Base-by-base conservation (phyloP, 2,329 filamentous ascomycete species). In the Epichloe glyceriae region DNA sequence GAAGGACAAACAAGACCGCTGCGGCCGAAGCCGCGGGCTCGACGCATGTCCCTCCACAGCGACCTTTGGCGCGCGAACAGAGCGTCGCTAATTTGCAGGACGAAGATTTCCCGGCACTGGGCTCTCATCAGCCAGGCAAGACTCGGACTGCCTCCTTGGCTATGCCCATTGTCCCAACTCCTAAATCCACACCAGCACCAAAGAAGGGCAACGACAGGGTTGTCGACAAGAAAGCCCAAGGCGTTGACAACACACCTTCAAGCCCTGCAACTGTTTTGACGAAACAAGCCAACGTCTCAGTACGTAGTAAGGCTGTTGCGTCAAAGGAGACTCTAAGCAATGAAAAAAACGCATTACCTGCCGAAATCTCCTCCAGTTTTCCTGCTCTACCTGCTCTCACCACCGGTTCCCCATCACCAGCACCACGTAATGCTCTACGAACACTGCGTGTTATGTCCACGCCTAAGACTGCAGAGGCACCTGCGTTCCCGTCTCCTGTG, bases 41-140 rank as follows among this genome's bases (percentile, higher is more conserved):
- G 5, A 74, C 72, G 57, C 68, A 73, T 30, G 71, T 71, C 35
- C 66, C 69, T 2, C 59, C 69, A 1, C 67, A 68, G 56, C 68
- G 70, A n/a, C 55, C 57, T 33, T 30, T 54, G 4, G 56, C 55
- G 47, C 56, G 59, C 44, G 43, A 46, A 30, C 47, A 40, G n/a
- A 39, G 43, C 11, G 42, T 49, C 5, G 34, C 47, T 8, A 34
- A 74, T 33, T 62, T 82, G 43, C 73, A 80, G 53, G 76, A 81
- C 22, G 79, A 83, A 57, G 80, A 84, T 56, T 84, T 83, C 57
- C 81, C 81, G 11, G 74, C 78, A 3, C 66, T 83, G 5, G 71
- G 76, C 53, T 67, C 74, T 10, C 64, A 70, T 20, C 74, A 71
- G 53, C 52, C 61, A 8, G 62, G 64, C 42, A 67, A 70, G 38